Evolutionary conservation across 257 asterid genomes (phyloP).

Genomic region (Nemophila menziesii): DNA sequence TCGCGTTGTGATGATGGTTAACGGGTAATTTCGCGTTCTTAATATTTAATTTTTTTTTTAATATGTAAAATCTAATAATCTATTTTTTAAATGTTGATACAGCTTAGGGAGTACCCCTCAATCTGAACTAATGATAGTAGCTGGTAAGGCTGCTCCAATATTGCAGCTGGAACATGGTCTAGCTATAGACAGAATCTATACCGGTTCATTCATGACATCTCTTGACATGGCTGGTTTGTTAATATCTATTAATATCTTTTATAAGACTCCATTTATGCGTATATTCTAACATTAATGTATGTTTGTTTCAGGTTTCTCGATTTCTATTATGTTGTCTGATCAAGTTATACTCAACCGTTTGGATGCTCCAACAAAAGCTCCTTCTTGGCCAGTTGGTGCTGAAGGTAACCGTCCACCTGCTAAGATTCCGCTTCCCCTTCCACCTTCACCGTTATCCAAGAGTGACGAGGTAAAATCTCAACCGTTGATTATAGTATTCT

Average conservation of each 20-base stretch:
- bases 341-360: conserved; percentile 48
- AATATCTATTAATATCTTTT: background rate
- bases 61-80: background rate
- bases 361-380: conserved; percentile 96
- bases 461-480: conserved; percentile 42
- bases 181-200: conserved; percentile 94
- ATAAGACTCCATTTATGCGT: background rate
- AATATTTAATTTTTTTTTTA: too few relatives aligned
- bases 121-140: conserved; percentile 95
- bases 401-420: conserved; percentile 92
- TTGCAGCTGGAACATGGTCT: conserved; percentile 93
- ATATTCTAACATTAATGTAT: conserved; percentile 11
- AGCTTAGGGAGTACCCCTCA: conserved; percentile 92
- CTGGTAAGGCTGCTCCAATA: conserved; percentile 84
- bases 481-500: background rate
- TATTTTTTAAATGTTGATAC: conserved; percentile 10
- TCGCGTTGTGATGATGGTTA: conserved; percentile 80
- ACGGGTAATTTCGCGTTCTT: conserved; percentile 48
- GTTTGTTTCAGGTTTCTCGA: conserved; percentile 63
- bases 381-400: conserved; percentile 89
- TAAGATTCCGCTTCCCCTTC: conserved; percentile 91
- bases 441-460: conserved; percentile 50
- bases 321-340: conserved; percentile 86
- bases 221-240: conserved; percentile 89
- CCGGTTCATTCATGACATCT: conserved; percentile 98